Evolutionary conservation across 1,284 basidiomycete genomes (phyloP).

Genomic region (Apiotrichum porosum): DNA sequence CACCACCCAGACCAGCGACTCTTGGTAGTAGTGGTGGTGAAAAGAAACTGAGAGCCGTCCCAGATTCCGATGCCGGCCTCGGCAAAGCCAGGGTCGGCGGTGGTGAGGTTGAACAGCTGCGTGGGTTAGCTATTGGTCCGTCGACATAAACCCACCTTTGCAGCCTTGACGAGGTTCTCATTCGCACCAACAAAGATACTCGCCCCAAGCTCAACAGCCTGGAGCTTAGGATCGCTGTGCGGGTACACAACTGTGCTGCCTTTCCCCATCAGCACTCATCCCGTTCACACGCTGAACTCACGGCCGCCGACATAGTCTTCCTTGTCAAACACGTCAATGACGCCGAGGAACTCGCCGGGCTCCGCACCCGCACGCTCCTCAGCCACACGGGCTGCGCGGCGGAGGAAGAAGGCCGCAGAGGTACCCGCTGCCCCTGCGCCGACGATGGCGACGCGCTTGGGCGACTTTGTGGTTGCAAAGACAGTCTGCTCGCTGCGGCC

Average conservation of each 20-base stretch:
- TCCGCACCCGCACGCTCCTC: conserved; percentile 57
- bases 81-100: conserved; percentile 53
- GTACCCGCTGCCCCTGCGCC: conserved; percentile 83
- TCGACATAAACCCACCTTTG: conserved; percentile 59
- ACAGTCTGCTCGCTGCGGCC: too few relatives aligned
- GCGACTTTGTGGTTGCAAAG: too few relatives aligned
- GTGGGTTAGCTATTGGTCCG: not conserved
- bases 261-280: conserved; percentile 31
- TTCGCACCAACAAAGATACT: conserved; percentile 81
- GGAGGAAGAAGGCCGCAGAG: conserved; percentile 80
- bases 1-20: conserved; percentile 55
- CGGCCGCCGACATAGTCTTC: conserved; percentile 73
- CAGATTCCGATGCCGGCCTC: conserved; percentile 39
- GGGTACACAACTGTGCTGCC: conserved; percentile 74
- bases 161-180: conserved; percentile 74
- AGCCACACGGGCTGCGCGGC: conserved; percentile 55
- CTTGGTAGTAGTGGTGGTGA: conserved; percentile 55
- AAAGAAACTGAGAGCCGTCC: conserved; percentile 69
- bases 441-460: conserved; percentile 63
- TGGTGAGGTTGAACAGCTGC: conserved; percentile 66
- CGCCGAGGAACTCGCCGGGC: conserved; percentile 54
- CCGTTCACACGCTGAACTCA: conserved; percentile 50
- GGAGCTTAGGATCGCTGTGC: conserved; percentile 60
- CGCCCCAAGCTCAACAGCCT: conserved; percentile 74
- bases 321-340: conserved; percentile 78